A percentile compares a stretch with the other conserved stretches of the same genome.
These are phyloP conservation scores for Tolypocladium sp. DNA, from an alignment of 2,329 filamentous ascomycete genomes.

Conservation along the genomic window DNA sequence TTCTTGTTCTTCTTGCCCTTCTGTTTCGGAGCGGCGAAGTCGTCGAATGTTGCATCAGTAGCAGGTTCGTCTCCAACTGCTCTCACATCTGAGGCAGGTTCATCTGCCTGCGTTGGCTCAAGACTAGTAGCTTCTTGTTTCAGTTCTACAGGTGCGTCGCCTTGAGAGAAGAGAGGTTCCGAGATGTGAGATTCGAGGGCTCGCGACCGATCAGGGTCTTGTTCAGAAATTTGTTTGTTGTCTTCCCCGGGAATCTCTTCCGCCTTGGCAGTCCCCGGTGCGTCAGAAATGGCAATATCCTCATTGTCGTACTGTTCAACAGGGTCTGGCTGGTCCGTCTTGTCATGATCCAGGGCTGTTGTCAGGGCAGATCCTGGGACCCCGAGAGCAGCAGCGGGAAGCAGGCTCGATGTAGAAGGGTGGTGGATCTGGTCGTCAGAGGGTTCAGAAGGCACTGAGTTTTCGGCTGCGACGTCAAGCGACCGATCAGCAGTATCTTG, in stretches of 20 bases:
- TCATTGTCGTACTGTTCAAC: not conserved
- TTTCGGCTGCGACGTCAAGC: not conserved
- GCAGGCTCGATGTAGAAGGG: not conserved
- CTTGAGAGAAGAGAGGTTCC: constrained; percentile 22
- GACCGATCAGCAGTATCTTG: not conserved
- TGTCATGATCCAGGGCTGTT: not conserved
- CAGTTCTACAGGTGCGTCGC: constrained; percentile 12
- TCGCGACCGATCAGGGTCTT: not conserved
- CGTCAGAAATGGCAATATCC: not conserved
- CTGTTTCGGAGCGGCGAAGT: constrained; percentile 11
- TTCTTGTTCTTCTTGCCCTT: constrained; percentile 26
- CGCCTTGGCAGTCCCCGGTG: not conserved
- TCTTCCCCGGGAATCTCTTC: not conserved
- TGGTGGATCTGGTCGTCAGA: not conserved
- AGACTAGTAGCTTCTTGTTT: constrained; percentile 13
- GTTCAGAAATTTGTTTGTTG: not conserved
- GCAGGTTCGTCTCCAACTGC: constrained; percentile 1
- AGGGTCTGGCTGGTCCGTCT: not conserved
- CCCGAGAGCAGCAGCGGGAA: not conserved
- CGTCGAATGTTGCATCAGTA: constrained; percentile 2
- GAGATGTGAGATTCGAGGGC: constrained; percentile 15
- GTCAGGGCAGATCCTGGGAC: not conserved
- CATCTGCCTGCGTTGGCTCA: constrained; percentile 15
- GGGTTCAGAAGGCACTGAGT: not conserved
- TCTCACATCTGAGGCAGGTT: constrained; percentile 1